Percentiles rank a stretch among this genome's conserved stretches.
Evolutionary conservation across 1,139 yeast genomes (phyloP).

Genomic region (Blastobotrys petasosporus): DNA sequence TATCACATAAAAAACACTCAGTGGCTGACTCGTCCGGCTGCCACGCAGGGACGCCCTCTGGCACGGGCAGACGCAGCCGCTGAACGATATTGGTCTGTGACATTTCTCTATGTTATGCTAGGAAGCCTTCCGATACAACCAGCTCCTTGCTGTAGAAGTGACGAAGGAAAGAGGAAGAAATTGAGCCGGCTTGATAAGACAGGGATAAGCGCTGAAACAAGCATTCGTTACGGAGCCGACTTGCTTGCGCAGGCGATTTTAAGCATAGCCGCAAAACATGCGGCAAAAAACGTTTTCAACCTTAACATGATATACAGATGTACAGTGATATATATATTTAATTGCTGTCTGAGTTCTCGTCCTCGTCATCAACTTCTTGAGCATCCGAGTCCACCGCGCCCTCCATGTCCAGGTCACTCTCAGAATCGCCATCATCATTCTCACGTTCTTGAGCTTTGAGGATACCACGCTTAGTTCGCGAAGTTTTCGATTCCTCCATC

Average conservation of each 20-base stretch:
- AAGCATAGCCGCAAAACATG: not conserved
- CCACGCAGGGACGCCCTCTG: constrained; percentile 53
- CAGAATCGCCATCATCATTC: constrained; percentile 29
- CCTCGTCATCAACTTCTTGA: constrained; percentile 16
- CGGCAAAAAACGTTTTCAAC: not conserved
- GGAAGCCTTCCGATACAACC: no score
- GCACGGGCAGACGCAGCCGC: constrained; percentile 5
- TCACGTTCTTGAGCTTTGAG: constrained; percentile 37
- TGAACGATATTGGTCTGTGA: not conserved
- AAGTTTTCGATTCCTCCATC: constrained; percentile 64
- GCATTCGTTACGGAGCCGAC: not conserved
- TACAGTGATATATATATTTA: not conserved
- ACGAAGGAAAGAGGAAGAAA: not conserved
- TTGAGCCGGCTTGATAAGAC: not conserved
- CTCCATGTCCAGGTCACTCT: constrained; percentile 29
- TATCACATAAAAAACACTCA: constrained; percentile 59
- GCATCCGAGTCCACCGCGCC: constrained; percentile 27
- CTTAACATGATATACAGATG: not conserved
- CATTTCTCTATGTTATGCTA: not conserved
- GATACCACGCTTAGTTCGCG: constrained; percentile 49
- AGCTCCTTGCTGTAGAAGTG: no score
- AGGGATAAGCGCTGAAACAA: not conserved
- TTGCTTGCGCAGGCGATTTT: no score
- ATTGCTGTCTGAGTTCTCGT: constrained; percentile 4
- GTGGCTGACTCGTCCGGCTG: constrained; percentile 62